A percentile compares a stretch with the other conserved stretches of the same genome.
Evolutionary conservation across 2,329 filamentous ascomycete genomes (phyloP).

Genomic region (Botrytis fabae): DNA sequence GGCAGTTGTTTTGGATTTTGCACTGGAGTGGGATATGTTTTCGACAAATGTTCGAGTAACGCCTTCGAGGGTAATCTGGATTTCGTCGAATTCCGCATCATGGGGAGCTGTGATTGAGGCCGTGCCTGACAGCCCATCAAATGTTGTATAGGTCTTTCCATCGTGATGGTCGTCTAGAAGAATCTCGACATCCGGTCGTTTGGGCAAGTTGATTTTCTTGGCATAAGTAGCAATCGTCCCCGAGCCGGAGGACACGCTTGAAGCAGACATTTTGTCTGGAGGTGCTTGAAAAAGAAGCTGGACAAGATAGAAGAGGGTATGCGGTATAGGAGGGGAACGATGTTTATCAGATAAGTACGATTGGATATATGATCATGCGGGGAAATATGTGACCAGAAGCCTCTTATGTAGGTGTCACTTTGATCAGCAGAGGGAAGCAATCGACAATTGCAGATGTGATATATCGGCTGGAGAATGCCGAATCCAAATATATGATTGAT

Average conservation of each 20-base stretch:
- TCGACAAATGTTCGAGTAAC: slow-evolving; percentile 37
- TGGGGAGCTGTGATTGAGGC: slow-evolving; percentile 37
- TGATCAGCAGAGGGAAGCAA: not conserved
- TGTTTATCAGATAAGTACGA: not conserved
- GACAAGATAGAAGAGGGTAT: slow-evolving; percentile 13
- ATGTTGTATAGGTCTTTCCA: slow-evolving; percentile 38
- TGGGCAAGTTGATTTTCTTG: slow-evolving; percentile 30
- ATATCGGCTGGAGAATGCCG: slow-evolving; percentile 17
- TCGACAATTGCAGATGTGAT: slow-evolving; percentile 22
- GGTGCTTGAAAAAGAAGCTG: slow-evolving; percentile 1
- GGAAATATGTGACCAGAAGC: slow-evolving; percentile 16
- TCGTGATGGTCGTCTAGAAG: slow-evolving; percentile 34
- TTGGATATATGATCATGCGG: slow-evolving; percentile 19
- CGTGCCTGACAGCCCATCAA: slow-evolving; percentile 36
- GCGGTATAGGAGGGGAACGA: slow-evolving; percentile 2
- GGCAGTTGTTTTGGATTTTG: slow-evolving; percentile 34
- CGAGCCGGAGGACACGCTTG: slow-evolving; percentile 31
- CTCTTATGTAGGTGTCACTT: slow-evolving; percentile 7
- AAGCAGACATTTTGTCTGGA: slow-evolving; percentile 31
- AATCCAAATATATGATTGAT: not conserved
- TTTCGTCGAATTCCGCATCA: slow-evolving; percentile 38
- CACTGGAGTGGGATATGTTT: slow-evolving; percentile 33
- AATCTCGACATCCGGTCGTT: slow-evolving; percentile 37
- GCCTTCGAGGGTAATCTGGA: slow-evolving; percentile 40
- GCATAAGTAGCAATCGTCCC: slow-evolving; percentile 35